A percentile compares a stretch with the other conserved stretches of the same genome.
These are phyloP conservation scores for Syzygium jambos DNA, from an alignment of 345 rosid genomes.

Conservation along the genomic window DNA sequence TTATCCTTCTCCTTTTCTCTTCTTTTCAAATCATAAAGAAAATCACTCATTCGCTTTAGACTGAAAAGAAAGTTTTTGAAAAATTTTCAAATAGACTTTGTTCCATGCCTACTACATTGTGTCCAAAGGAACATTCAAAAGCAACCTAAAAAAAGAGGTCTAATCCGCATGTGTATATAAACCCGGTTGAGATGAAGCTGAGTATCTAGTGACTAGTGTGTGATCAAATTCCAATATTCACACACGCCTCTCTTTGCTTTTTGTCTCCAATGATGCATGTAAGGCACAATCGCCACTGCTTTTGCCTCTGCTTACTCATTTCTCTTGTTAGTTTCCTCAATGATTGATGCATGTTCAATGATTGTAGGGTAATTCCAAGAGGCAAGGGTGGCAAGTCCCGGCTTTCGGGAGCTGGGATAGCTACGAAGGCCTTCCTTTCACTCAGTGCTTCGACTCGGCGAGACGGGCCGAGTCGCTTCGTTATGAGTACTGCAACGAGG, in stretches of 20 bases:
- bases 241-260: neutral
- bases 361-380: neutral
- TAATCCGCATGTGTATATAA: neutral
- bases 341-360: neutral
- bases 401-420: conserved; percentile 37
- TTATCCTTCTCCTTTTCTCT: neutral
- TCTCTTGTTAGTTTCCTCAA: neutral
- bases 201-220: neutral
- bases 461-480: conserved; percentile 15
- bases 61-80: neutral
- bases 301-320: neutral
- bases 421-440: conserved; percentile 24
- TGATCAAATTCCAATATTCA: neutral
- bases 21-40: neutral
- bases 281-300: neutral
- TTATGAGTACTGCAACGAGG: conserved; percentile 3
- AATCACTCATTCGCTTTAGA: neutral
- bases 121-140: neutral
- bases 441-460: conserved; percentile 29
- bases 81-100: neutral
- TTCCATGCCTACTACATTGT: neutral
- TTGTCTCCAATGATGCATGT: neutral
- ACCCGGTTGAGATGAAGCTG: neutral
- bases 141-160: neutral
- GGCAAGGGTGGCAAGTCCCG: conserved; percentile 12